Evolutionary conservation across 768 basidiomycete species (phyloP).

Genomic region (Mycena galericulata): DNA sequence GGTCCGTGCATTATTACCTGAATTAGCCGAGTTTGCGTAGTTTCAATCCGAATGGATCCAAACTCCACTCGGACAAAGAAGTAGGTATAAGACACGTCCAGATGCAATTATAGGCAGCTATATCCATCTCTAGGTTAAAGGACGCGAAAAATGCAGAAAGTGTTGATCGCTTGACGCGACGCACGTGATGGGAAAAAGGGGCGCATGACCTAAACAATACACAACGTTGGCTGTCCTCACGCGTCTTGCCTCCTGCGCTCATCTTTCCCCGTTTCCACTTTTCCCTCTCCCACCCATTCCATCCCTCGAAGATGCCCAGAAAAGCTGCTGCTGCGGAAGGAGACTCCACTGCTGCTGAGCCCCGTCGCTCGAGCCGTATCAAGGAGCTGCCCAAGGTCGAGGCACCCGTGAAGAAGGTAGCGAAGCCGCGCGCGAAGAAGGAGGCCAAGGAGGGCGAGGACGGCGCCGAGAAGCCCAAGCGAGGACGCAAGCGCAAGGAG

Average conservation of each 20-base stretch:
- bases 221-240: constrained; percentile 15
- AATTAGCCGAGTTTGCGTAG: background rate
- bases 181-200: constrained; percentile 36
- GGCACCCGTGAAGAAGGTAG: constrained; percentile 66
- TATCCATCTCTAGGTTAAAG: background rate
- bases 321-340: constrained; percentile 69
- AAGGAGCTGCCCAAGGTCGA: constrained; percentile 75
- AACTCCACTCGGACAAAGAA: background rate
- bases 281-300: constrained; percentile 17
- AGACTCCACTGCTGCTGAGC: constrained; percentile 54
- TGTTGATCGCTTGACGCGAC: constrained; percentile 28
- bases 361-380: constrained; percentile 82
- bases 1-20: constrained; percentile 28
- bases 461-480: constrained; percentile 67
- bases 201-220: constrained; percentile 3
- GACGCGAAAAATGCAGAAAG: constrained; percentile 17
- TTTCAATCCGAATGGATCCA: background rate
- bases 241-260: constrained; percentile 29
- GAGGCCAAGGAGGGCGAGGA: constrained; percentile 53
- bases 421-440: constrained; percentile 73
- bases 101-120: background rate
- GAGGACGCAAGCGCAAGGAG: constrained; percentile 59
- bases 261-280: constrained; percentile 13
- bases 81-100: background rate
- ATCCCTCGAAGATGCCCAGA: constrained; percentile 70